Evolutionary conservation across 2,329 filamentous ascomycete species (phyloP).

Genomic region (Corinectria fuckeliana): DNA sequence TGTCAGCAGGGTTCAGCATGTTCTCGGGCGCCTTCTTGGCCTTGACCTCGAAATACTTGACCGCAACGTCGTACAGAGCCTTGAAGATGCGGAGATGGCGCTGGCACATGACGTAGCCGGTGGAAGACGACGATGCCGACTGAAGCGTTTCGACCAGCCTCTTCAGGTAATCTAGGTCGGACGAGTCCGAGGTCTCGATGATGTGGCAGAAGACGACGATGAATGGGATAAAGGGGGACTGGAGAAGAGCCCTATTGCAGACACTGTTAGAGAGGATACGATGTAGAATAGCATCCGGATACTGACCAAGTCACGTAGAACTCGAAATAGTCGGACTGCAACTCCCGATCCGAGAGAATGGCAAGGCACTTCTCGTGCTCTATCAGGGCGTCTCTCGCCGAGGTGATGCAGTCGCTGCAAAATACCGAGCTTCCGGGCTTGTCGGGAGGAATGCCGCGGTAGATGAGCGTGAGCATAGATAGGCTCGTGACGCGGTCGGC

Average conservation of each 20-base stretch:
- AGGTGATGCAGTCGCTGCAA: constrained; percentile 31
- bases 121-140: not conserved
- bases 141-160: constrained; percentile 24
- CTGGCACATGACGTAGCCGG: constrained; percentile 10
- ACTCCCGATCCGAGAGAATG: not conserved
- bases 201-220: constrained; percentile 38
- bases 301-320: constrained; percentile 17
- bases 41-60: constrained; percentile 31
- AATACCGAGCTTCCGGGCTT: constrained; percentile 20
- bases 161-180: constrained; percentile 46
- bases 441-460: constrained; percentile 31
- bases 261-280: not conserved
- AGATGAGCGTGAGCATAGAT: constrained; percentile 36
- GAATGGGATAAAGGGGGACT: constrained; percentile 36
- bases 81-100: constrained; percentile 32
- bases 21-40: not conserved
- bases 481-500: constrained; percentile 29
- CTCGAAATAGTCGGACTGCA: constrained; percentile 7
- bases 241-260: constrained; percentile 20
- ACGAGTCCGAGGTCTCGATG: constrained; percentile 47
- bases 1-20: not conserved
- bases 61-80: constrained; percentile 31
- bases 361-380: constrained; percentile 21
- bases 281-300: no score
- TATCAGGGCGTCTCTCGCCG: constrained; percentile 25